Base-by-base conservation (phyloP, 148 eudicot genomes). In the Persicaria maculosa region DNA sequence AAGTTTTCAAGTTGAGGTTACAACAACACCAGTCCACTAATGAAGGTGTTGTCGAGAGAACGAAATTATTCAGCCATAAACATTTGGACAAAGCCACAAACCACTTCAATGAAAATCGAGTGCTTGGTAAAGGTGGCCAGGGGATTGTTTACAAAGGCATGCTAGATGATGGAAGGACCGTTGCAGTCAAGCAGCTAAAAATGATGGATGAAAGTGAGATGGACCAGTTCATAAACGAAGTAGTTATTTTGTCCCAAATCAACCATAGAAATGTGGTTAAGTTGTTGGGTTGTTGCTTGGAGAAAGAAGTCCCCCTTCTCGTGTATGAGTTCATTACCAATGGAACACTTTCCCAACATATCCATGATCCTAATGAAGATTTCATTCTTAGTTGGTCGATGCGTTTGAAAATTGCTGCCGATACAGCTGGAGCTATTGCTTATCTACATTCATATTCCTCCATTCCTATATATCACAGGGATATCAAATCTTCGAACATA, bases 401-500 rank as follows among this genome's bases (percentile, higher is more conserved):
- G 14, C 79, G 81, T 9, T 31, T 83, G 64, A 76, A 72, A n/a
- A 72, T 58, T 52, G 81, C 81, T 19, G 47, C 73, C 25, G 86
- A 77, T 43, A 22, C 76, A 47, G 79, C 83, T 0, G 81, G 79
- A 17, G 81, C 83, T 16, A 71, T 83, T 36, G 70, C 81, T 16
- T 83, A 83, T 72, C 74, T 83, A 75, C 85, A 83, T 73, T 78
- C 75, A 31, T 74, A 80, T 36, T 55, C 80, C 43, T 61, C 73
- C 0, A 68, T 71, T 17, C 81, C 81, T 9, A 46, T 80, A 0
- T 75, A 77, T 19, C 86, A 80, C 19, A 74, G 86, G 15, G 75
- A 80, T 71, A 74, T 83, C 7, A 78, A 50, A 64, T 78, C 86
- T 6, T 0, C 55, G 2, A 46, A 70, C 62, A 71, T 80, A 58